Evolutionary conservation across 2,329 filamentous ascomycete genomes (phyloP).

Genomic region (Pseudogymnoascus verrucosus): DNA sequence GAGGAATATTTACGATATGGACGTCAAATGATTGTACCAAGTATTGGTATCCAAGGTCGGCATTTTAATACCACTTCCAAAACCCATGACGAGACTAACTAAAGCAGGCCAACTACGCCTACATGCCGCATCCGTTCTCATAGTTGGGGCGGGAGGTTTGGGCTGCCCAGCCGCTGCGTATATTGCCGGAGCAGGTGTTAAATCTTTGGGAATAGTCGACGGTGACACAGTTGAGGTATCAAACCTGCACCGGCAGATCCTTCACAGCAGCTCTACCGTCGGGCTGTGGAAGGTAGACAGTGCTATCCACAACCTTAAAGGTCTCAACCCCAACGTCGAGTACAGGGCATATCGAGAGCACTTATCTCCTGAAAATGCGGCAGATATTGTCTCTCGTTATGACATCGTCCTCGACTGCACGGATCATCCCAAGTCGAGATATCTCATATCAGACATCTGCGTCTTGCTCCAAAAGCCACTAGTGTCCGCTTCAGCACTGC

Average conservation of each 20-base stretch:
- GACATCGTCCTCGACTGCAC: conserved; percentile 91
- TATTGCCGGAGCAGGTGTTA: conserved; percentile 80
- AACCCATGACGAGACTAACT: background rate
- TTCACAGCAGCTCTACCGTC: conserved; percentile 64
- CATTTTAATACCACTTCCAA: background rate
- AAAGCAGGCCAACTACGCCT: conserved; percentile 65
- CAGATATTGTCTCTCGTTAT: conserved; percentile 59
- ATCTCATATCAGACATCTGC: conserved; percentile 85
- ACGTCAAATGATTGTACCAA: conserved; percentile 80
- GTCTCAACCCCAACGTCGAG: conserved; percentile 63
- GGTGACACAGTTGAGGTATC: conserved; percentile 81
- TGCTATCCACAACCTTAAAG: conserved; percentile 53
- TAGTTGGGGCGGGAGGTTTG: conserved; percentile 82
- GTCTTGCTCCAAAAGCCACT: conserved; percentile 72
- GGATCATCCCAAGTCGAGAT: conserved; percentile 84
- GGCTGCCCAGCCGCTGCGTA: conserved; percentile 93
- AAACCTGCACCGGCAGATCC: conserved; percentile 87
- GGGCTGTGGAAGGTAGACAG: conserved; percentile 77
- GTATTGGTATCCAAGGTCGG: conserved; percentile 66
- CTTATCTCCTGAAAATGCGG: conserved; percentile 61
- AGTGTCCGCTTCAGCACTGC: conserved; percentile 81
- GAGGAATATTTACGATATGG: conserved; percentile 84
- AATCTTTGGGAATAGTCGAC: conserved; percentile 75
- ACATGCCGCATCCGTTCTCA: conserved; percentile 60
- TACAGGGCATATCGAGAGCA: conserved; percentile 57